phyloP scores from a whole-genome alignment of 148 eudicot species.

The Oxyria digyna region DNA sequence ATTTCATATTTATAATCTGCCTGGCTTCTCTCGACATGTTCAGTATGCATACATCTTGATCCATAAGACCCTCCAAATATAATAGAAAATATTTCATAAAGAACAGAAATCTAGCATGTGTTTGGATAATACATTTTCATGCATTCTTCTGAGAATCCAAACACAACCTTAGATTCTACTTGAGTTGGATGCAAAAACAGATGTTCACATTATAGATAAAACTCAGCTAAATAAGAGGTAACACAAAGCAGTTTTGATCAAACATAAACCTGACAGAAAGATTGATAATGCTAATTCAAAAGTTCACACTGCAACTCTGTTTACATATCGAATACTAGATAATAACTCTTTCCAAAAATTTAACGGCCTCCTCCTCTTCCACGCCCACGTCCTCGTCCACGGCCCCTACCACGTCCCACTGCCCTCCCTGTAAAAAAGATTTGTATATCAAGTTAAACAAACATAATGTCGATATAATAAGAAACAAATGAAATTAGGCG shows the following conservation, averaged over 20 bases:
- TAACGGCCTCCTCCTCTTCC: conserved; percentile 53
- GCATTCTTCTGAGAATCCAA: no score
- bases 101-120: no score
- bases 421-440: conserved; percentile 28
- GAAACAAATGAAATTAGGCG: neutral
- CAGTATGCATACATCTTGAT: no score
- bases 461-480: neutral
- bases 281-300: neutral
- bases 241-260: neutral
- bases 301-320: conserved; percentile 1
- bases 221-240: neutral
- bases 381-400: conserved; percentile 60
- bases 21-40: no score
- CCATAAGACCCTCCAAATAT: no score
- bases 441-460: neutral
- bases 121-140: no score
- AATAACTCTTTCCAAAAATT: neutral
- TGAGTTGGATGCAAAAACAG: neutral
- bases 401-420: conserved; percentile 53
- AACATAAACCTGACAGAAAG: neutral
- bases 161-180: neutral
- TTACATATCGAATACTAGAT: neutral
- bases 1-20: no score
- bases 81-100: no score
- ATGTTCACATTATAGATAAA: neutral